These are phyloP conservation scores for Phytopythium cucurbitacearum DNA, from an alignment of 352 stramenopile species.

Conservation along the genomic window DNA sequence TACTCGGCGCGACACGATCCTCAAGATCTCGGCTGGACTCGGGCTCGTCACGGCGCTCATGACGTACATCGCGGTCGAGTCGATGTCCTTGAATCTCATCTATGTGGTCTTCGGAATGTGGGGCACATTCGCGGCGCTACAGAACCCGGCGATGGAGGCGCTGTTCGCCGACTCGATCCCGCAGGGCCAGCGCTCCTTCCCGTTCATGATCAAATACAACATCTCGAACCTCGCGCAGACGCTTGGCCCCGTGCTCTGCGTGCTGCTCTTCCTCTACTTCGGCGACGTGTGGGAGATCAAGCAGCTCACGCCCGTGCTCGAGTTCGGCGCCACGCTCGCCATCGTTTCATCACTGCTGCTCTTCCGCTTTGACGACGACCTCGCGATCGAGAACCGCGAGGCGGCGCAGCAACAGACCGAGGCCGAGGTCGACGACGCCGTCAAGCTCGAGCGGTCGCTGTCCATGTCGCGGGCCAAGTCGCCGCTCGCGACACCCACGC, in stretches of 20 bases:
- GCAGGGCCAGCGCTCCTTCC: conserved; percentile 55
- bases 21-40: conserved; percentile 52
- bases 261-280: conserved; percentile 61
- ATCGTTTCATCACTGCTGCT: conserved; percentile 38
- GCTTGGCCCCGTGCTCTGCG: conserved; percentile 43
- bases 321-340: conserved; percentile 52
- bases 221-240: conserved; percentile 67
- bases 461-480: conserved; percentile 12
- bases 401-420: not conserved
- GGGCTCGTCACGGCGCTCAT: conserved; percentile 40
- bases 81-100: conserved; percentile 34
- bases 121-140: conserved; percentile 64
- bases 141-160: conserved; percentile 66
- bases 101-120: conserved; percentile 67
- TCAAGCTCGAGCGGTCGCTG: not conserved
- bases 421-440: not conserved
- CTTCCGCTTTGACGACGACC: conserved; percentile 67
- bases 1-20: conserved; percentile 61
- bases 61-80: conserved; percentile 52
- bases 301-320: conserved; percentile 51
- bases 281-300: conserved; percentile 57
- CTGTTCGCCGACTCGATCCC: conserved; percentile 76
- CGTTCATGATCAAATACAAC: conserved; percentile 84
- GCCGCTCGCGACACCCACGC: conserved; percentile 53
- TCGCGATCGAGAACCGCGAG: conserved; percentile 10